Base-by-base conservation (phyloP, 2,329 filamentous ascomycete species). In the Verticillium albo-atrum region DNA sequence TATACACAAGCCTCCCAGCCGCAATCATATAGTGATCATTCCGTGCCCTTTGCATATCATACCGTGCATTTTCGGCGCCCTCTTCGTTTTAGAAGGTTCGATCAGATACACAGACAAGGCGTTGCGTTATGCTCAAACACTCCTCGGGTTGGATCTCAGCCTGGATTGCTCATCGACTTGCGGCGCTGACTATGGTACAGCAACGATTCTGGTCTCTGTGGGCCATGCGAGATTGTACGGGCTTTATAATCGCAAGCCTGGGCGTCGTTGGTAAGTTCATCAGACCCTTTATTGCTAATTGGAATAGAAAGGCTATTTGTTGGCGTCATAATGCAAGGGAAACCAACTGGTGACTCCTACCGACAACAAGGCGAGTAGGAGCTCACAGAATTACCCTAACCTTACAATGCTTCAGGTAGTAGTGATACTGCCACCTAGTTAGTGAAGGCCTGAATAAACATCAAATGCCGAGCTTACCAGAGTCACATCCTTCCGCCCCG, bases 401-500 rank as follows among this genome's bases (percentile, higher is more conserved):
- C 25, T 26, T 59, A 64, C n/a, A 61, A 20, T 58, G 42, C 59
- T 63, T 55, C 3, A 64, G 30, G 15, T 60, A 60, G 3, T 61
- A 57, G 25, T 64, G 62, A 28, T 61, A 61, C 62, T 64, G 23
- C n/a, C 1, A 14, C 14, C 14, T 2, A 23, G n/a, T 50, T 50
- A 50, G 42, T 20, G 9, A 15, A 3, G 17, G 17, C 25, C 20
- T 20, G 20, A 14, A 17, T 20, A 23, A 10, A 50, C 4, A 50
- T 23, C 6, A 23, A 50, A 23, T 20, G 42, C 17, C 42, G 14
- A n/a, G 17, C 70, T 62, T 64, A 76, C 74, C 68, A 74, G 68
- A 59, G 69, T 66, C 17, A 72, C 58, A 20, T 66, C 64, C 60
- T 74, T 70, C 3, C 67, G 66, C 50, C 68, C 68, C 26, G 65